Conservation (phyloP, 2,329 filamentous ascomycete species). For the Fusarium sambucinum region DNA sequence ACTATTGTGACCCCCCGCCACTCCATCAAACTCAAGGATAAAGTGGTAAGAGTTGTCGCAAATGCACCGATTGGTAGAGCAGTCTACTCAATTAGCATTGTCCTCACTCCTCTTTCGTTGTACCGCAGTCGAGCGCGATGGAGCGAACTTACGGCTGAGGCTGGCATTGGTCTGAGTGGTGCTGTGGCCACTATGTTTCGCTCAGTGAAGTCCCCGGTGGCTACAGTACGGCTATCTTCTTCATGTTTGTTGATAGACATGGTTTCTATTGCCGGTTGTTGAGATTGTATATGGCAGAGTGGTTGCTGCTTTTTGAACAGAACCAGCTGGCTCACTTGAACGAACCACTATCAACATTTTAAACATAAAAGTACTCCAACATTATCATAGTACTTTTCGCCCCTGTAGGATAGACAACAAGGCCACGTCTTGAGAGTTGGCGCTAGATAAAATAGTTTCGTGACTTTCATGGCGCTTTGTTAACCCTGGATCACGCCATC, state of each 20-base stretch:
- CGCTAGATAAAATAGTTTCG: too few relatives aligned
- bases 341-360: not conserved
- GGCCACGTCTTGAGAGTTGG: too few relatives aligned
- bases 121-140: not conserved
- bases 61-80: not conserved
- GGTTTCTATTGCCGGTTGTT: not conserved
- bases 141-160: not conserved
- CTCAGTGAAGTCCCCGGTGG: not conserved
- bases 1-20: not conserved
- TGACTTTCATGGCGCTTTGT: not conserved
- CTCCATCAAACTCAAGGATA: not conserved
- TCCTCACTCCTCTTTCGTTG: not conserved
- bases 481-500: not conserved
- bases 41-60: not conserved
- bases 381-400: not conserved
- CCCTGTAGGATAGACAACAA: too few relatives aligned
- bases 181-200: not conserved
- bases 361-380: not conserved
- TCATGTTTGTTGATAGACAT: not conserved
- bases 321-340: not conserved
- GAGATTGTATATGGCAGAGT: not conserved
- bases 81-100: not conserved
- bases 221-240: not conserved
- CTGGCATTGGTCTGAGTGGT: not conserved
- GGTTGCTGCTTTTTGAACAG: not conserved